Evolutionary conservation across 495 filamentous ascomycete species (phyloP).

Genomic region (Viridothelium virens): DNA sequence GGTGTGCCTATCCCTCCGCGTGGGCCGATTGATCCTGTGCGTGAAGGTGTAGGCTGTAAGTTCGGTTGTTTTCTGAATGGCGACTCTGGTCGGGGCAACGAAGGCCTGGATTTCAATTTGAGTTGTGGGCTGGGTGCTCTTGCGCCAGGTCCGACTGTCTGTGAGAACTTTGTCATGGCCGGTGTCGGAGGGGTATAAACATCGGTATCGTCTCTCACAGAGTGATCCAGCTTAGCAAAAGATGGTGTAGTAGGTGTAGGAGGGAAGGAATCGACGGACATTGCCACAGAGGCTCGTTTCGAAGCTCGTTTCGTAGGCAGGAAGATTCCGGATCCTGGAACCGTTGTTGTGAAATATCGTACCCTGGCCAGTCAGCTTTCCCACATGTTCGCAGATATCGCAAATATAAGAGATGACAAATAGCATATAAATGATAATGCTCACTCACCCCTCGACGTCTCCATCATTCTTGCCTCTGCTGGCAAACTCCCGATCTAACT

Average conservation of each 20-base stretch:
- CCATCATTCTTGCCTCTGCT: conserved; percentile 88
- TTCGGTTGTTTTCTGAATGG: conserved; percentile 55
- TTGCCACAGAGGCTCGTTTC: conserved; percentile 56
- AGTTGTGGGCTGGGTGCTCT: conserved; percentile 61
- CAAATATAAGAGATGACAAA: not conserved
- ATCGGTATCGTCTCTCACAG: conserved; percentile 27
- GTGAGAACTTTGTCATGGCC: conserved; percentile 60
- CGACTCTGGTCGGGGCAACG: conserved; percentile 78
- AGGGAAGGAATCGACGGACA: conserved; percentile 51
- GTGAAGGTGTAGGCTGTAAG: conserved; percentile 45
- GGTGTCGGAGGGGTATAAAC: conserved; percentile 60
- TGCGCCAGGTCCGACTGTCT: conserved; percentile 70
- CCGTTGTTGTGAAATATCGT: conserved; percentile 74
- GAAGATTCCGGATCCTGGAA: conserved; percentile 83
- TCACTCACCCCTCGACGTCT: conserved; percentile 83
- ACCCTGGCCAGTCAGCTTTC: conserved; percentile 41
- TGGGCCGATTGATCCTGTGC: conserved; percentile 46
- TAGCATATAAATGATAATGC: not conserved
- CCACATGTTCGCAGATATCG: conserved; percentile 11
- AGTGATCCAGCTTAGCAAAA: conserved; percentile 46
- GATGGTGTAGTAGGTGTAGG: conserved; percentile 62
- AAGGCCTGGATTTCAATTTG: conserved; percentile 63
- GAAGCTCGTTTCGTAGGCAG: conserved; percentile 78
- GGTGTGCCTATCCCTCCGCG: conserved; percentile 36
- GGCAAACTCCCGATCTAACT: conserved; percentile 74